Evolutionary conservation across 78 protist genomes (phyloP).

Genomic region (Paratrimastix pyriformis): DNA sequence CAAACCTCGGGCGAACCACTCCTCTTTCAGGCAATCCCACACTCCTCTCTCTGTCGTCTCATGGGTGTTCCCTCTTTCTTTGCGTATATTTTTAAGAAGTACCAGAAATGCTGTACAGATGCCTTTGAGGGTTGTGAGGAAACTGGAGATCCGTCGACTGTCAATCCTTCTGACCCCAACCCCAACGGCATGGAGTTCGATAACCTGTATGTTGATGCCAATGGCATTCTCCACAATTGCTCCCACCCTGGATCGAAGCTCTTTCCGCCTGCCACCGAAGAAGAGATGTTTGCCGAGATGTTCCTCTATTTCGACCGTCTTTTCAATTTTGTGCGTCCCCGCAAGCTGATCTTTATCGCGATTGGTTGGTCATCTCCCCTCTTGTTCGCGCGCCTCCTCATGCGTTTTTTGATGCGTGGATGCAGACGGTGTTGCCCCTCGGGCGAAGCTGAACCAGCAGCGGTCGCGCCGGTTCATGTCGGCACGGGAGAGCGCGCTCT

Average conservation of each 20-base stretch:
- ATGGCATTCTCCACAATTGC: conserved; percentile 88
- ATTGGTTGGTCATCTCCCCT: conserved; percentile 43
- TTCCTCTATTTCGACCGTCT: conserved; percentile 72
- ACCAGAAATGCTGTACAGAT: neutral
- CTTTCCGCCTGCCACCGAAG: conserved; percentile 28
- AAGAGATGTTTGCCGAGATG: conserved; percentile 59
- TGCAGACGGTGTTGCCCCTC: conserved; percentile 76
- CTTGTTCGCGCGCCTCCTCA: too few relatives aligned
- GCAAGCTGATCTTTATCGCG: conserved; percentile 74
- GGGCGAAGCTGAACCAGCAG: conserved; percentile 95
- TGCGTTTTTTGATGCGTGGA: neutral
- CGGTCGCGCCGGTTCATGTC: conserved; percentile 64
- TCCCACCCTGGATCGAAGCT: too few relatives aligned
- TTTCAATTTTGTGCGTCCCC: conserved; percentile 29
- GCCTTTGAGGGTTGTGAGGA: too few relatives aligned
- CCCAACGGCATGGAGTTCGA: too few relatives aligned
- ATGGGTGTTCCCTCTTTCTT: conserved; percentile 15
- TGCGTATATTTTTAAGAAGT: conserved; percentile 4
- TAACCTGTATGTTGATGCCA: conserved; percentile 91
- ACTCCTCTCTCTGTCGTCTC: too few relatives aligned
- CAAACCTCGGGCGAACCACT: too few relatives aligned
- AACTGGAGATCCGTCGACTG: too few relatives aligned
- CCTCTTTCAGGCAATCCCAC: too few relatives aligned
- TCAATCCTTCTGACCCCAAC: too few relatives aligned
- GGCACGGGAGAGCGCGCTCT: conserved; percentile 30